Conservation (phyloP, 1,284 basidiomycete genomes). For the Ganoderma resinaceum region DNA sequence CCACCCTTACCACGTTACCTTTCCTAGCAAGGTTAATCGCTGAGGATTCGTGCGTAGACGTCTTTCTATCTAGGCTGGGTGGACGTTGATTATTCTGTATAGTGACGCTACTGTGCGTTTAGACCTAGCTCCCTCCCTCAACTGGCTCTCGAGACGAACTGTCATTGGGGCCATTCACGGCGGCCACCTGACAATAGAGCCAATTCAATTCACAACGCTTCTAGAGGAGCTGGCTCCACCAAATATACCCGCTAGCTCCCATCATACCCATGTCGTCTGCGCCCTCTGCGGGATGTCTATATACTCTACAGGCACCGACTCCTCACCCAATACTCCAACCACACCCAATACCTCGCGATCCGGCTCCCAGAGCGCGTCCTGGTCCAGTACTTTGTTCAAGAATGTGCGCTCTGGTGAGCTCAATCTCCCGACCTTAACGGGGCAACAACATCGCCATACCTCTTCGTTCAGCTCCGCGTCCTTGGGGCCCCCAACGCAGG, state of each 20-base stretch:
- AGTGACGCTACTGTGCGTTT: slow-evolving; percentile 94
- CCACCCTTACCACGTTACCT: slow-evolving; percentile 78
- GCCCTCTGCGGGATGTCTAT: slow-evolving; percentile 80
- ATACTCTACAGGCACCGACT: slow-evolving; percentile 33
- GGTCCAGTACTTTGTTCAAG: slow-evolving; percentile 66
- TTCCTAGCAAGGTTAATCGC: slow-evolving; percentile 84
- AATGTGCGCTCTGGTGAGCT: slow-evolving; percentile 48
- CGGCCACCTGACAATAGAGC: slow-evolving; percentile 91
- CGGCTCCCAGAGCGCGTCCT: slow-evolving; percentile 47
- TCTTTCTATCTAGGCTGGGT: slow-evolving; percentile 20
- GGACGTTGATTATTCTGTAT: slow-evolving; percentile 20
- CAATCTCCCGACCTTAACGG: slow-evolving; percentile 33
- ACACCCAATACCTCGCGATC: slow-evolving; percentile 38
- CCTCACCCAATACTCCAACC: slow-evolving; percentile 37
- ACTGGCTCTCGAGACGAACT: slow-evolving; percentile 91
- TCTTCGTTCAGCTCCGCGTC: slow-evolving; percentile 42
- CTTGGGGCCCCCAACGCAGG: slow-evolving; percentile 43
- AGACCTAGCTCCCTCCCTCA: slow-evolving; percentile 93
- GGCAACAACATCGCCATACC: slow-evolving; percentile 24
- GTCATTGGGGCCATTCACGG: slow-evolving; percentile 87
- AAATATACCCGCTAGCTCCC: slow-evolving; percentile 51
- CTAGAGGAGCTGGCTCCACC: slow-evolving; percentile 58
- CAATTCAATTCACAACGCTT: slow-evolving; percentile 65
- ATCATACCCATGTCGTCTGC: slow-evolving; percentile 54
- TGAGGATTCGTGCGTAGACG: slow-evolving; percentile 88